A percentile compares a stretch with the other conserved stretches of the same genome.
Evolutionary conservation across 192 early-diverging fungal species (phyloP).

Genomic region (Dispira parvispora): DNA sequence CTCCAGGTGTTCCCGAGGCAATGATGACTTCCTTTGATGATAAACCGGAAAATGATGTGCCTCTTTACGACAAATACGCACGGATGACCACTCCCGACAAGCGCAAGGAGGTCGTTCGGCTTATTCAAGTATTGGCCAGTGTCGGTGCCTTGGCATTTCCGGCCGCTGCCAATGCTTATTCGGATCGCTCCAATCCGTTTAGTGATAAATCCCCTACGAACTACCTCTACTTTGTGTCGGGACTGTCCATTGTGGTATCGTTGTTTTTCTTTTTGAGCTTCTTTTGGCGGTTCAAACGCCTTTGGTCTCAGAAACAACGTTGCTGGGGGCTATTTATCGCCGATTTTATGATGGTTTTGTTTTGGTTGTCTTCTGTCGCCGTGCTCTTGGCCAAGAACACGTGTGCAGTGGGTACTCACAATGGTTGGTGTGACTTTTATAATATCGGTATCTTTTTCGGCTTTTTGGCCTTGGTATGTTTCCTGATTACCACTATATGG

Average conservation of each 20-base stretch:
- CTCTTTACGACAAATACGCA: neutral
- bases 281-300: constrained; percentile 11
- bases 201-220: neutral
- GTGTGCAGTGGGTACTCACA: constrained; percentile 4
- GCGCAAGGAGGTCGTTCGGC: constrained; percentile 6
- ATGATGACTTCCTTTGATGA: neutral
- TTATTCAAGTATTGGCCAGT: constrained; percentile 3
- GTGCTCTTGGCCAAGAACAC: constrained; percentile 1
- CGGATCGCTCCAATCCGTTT: constrained; percentile 1
- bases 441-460: constrained; percentile 7
- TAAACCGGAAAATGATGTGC: neutral
- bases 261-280: constrained; percentile 10
- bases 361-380: constrained; percentile 9
- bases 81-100: constrained; percentile 7
- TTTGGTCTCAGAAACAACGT: neutral
- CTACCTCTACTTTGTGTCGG: constrained; percentile 11
- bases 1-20: neutral
- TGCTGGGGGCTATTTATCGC: neutral
- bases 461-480: neutral
- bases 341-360: constrained; percentile 2
- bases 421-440: constrained; percentile 10
- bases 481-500: constrained; percentile 1
- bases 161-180: constrained; percentile 1
- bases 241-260: neutral
- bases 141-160: constrained; percentile 4